These are phyloP conservation scores for Apiospora arundinis DNA, from an alignment of 2,329 filamentous ascomycete genomes.

Conservation along the genomic window DNA sequence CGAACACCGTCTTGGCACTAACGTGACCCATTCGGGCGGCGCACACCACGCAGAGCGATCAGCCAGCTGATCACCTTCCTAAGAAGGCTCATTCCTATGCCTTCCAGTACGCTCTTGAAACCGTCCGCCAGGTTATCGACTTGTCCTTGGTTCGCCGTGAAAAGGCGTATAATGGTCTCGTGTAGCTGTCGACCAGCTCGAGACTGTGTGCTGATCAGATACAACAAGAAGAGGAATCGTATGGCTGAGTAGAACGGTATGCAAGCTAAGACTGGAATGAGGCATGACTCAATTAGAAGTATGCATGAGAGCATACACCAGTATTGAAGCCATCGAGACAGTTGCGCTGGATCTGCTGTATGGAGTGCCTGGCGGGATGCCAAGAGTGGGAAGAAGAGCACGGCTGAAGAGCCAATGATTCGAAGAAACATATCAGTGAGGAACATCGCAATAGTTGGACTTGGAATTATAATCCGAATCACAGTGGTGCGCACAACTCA, in stretches of 20 bases:
- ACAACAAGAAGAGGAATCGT: constrained; percentile 9
- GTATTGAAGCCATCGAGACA: constrained; percentile 3
- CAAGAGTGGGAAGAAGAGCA: neutral
- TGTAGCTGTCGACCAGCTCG: neutral
- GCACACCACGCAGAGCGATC: neutral
- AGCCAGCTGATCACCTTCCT: neutral
- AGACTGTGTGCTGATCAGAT: neutral
- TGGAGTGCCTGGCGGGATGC: neutral
- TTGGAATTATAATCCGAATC: neutral
- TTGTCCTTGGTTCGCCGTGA: neutral
- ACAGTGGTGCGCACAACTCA: neutral
- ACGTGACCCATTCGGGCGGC: constrained; percentile 1
- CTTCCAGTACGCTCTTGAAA: neutral
- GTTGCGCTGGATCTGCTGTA: neutral
- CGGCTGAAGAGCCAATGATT: neutral
- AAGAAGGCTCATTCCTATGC: neutral
- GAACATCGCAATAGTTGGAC: neutral
- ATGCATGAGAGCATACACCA: neutral
- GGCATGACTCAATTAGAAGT: neutral
- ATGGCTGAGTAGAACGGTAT: neutral
- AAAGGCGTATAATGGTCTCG: neutral
- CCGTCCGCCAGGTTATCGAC: neutral
- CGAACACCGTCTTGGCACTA: constrained; percentile 1
- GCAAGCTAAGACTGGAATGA: neutral
- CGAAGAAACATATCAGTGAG: neutral